Conservation (phyloP, 805 yeast genomes). For the Lachancea sp. region DNA sequence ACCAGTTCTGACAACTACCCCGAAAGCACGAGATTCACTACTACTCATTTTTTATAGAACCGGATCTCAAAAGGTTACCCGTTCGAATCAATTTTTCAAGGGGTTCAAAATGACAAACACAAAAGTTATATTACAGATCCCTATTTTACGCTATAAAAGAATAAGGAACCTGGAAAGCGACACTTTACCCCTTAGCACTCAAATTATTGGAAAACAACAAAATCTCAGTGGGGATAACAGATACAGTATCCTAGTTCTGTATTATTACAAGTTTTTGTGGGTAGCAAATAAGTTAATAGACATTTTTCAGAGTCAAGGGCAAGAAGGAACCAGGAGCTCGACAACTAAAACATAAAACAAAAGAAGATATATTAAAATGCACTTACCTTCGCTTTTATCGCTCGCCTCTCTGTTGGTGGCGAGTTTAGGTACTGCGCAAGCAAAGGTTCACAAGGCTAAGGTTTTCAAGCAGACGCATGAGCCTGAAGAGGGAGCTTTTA, state of each 20-base stretch:
- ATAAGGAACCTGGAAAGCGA: background rate
- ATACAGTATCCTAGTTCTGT: too few relatives aligned
- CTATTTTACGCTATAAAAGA: background rate
- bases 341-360: constrained; percentile 1
- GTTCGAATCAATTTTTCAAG: constrained; percentile 2
- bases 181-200: background rate
- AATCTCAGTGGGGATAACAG: background rate
- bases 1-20: too few relatives aligned
- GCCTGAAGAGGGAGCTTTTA: constrained; percentile 5
- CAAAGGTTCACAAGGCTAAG: constrained; percentile 48
- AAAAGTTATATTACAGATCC: constrained; percentile 1
- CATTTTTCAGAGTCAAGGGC: too few relatives aligned
- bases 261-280: too few relatives aligned
- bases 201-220: background rate
- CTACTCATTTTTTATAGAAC: background rate
- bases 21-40: too few relatives aligned
- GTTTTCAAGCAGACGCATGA: constrained; percentile 58
- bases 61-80: background rate
- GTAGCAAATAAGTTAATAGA: too few relatives aligned
- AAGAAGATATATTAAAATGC: constrained; percentile 15
- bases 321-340: too few relatives aligned
- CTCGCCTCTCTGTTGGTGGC: constrained; percentile 26
- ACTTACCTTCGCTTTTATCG: constrained; percentile 24
- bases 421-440: constrained; percentile 34
- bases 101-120: constrained; percentile 1